phyloP scores from a whole-genome alignment of 176 grass and related monocot species.

The Aegilops sharonensis region DNA sequence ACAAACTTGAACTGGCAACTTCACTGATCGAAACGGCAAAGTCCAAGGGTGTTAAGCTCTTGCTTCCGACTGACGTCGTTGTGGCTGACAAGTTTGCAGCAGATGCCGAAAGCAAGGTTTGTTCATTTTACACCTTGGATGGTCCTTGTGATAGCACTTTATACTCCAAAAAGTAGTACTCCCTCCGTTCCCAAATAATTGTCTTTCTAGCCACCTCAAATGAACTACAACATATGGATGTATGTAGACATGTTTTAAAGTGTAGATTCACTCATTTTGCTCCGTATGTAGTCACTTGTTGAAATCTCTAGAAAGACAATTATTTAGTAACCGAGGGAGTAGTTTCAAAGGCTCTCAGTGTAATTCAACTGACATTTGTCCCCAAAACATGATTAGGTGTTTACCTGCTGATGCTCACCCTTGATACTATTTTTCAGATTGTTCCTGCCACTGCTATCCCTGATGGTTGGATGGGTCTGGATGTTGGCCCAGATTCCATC shows the following conservation, averaged over 20 bases:
- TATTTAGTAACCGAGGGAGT: too few species aligned
- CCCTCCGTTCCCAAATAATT: too few species aligned
- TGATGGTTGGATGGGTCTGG: constrained; percentile 94
- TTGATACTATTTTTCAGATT: constrained; percentile 40
- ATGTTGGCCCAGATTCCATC: constrained; percentile 85
- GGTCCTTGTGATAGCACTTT: not conserved
- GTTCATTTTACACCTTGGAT: constrained; percentile 7
- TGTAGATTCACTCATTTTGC: too few species aligned
- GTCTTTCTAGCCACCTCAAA: too few species aligned
- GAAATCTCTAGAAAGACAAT: too few species aligned
- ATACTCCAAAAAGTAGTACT: too few species aligned
- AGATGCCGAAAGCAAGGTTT: constrained; percentile 94
- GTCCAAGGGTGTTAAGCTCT: constrained; percentile 69
- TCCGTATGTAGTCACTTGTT: too few species aligned
- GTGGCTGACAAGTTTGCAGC: constrained; percentile 90
- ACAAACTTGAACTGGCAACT: constrained; percentile 93
- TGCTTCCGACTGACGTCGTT: constrained; percentile 81
- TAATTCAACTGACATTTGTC: not conserved
- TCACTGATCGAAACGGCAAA: constrained; percentile 80
- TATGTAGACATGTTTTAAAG: too few species aligned
- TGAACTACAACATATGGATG: too few species aligned
- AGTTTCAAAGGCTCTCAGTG: not conserved
- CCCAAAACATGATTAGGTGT: not conserved
- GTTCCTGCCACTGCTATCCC: constrained; percentile 72
- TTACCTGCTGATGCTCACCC: not conserved